These are phyloP conservation scores for Ettlia oleoabundans DNA, from an alignment of 139 green algal species.

Conservation along the genomic window DNA sequence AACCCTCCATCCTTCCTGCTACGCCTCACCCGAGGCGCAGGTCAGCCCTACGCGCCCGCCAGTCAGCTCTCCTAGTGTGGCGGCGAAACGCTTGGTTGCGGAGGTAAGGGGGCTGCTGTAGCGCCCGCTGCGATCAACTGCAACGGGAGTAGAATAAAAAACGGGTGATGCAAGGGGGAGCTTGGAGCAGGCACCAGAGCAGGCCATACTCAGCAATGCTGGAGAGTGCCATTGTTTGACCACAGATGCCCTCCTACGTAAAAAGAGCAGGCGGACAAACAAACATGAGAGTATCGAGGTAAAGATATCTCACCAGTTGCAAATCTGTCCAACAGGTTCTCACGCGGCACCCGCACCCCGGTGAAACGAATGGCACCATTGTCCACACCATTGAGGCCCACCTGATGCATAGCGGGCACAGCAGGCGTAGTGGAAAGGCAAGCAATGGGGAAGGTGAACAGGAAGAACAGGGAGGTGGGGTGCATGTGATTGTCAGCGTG, in stretches of 20 bases:
- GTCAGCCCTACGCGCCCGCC: conserved; percentile 82
- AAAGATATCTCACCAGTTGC: conserved; percentile 52
- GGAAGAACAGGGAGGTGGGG: not conserved
- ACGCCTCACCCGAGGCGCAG: conserved; percentile 51
- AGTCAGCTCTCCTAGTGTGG: conserved; percentile 87
- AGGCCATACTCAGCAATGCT: too few relatives aligned
- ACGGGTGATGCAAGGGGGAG: not conserved
- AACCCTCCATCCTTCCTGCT: too few relatives aligned
- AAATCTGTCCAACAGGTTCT: conserved; percentile 85
- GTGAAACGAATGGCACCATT: conserved; percentile 91
- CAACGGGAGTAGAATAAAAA: not conserved
- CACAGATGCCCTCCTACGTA: not conserved
- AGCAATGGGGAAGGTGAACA: not conserved
- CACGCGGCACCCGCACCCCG: conserved; percentile 73
- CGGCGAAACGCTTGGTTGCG: conserved; percentile 73
- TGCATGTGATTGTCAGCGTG: too few relatives aligned
- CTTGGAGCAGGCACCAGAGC: too few relatives aligned
- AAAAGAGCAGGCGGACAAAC: not conserved
- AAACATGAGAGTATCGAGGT: too few relatives aligned
- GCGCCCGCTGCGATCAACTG: conserved; percentile 76
- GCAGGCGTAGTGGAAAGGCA: not conserved
- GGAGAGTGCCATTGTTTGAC: too few relatives aligned
- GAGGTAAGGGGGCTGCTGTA: conserved; percentile 74
- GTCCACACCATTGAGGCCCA: conserved; percentile 91
- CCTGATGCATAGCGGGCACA: too few relatives aligned